phyloP scores from a whole-genome alignment of 805 yeast species.

The Alloascoidea africana region DNA sequence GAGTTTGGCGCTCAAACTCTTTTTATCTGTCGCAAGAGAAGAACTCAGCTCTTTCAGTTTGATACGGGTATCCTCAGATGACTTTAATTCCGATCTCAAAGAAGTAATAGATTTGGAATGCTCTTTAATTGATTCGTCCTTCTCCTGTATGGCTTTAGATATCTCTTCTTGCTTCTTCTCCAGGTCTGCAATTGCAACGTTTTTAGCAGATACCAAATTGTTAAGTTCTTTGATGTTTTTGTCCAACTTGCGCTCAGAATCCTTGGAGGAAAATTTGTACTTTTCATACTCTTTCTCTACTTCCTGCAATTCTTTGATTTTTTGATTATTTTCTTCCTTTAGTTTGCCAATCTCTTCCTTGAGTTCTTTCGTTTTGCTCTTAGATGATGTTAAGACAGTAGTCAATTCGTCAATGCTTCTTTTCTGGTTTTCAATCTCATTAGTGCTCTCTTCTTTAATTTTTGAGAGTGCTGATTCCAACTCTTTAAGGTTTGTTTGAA shows the following conservation, averaged over 20 bases:
- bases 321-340: slow-evolving; percentile 7
- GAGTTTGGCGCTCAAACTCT: slow-evolving; percentile 5
- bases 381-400: slow-evolving; percentile 4
- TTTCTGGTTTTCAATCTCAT: slow-evolving; percentile 4
- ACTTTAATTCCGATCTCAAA: slow-evolving; percentile 4
- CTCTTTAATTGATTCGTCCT: slow-evolving; percentile 2
- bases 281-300: slow-evolving; percentile 7
- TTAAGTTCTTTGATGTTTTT: background rate
- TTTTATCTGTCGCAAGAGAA: slow-evolving; percentile 4
- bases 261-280: slow-evolving; percentile 3
- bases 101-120: background rate
- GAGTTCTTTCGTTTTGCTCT: slow-evolving; percentile 4
- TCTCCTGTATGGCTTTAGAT: slow-evolving; percentile 2
- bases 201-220: slow-evolving; percentile 1
- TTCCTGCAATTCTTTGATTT: slow-evolving; percentile 3
- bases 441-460: slow-evolving; percentile 22
- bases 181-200: slow-evolving; percentile 2
- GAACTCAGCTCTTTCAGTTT: slow-evolving; percentile 5
- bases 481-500: slow-evolving; percentile 9
- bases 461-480: slow-evolving; percentile 6
- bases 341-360: slow-evolving; percentile 3
- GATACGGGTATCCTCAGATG: slow-evolving; percentile 3
- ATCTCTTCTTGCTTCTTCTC: slow-evolving; percentile 4
- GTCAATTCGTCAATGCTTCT: slow-evolving; percentile 6
- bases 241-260: slow-evolving; percentile 2